Evolutionary conservation across 2,329 filamentous ascomycete species (phyloP).

Genomic region (Chaetomiaceae sp.): DNA sequence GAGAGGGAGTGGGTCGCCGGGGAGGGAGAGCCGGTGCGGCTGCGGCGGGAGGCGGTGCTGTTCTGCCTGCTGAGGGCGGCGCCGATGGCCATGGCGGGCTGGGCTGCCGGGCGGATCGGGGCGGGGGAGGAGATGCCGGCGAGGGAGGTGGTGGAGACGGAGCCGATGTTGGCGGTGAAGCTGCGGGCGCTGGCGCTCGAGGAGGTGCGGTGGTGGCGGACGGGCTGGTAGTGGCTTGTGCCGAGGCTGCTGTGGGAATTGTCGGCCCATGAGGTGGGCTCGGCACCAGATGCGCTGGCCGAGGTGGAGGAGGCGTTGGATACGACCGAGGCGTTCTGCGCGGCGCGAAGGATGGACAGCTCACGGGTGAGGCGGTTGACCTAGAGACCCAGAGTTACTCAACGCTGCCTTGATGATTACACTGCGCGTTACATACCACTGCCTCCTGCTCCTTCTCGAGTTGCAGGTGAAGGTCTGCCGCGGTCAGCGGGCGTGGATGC

Average conservation of each 20-base stretch:
- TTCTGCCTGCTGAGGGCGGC: constrained; percentile 47
- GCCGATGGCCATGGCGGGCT: constrained; percentile 21
- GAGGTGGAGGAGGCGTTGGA: constrained; percentile 61
- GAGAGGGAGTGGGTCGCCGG: constrained; percentile 34
- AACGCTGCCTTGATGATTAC: no score
- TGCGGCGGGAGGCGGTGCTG: constrained; percentile 48
- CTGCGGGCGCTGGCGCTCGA: constrained; percentile 52
- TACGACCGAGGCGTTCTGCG: constrained; percentile 59
- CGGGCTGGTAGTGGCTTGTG: constrained; percentile 49
- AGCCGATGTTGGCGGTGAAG: constrained; percentile 40
- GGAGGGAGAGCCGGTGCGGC: constrained; percentile 45
- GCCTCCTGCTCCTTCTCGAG: constrained; percentile 94
- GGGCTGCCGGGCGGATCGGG: constrained; percentile 32
- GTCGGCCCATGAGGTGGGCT: constrained; percentile 41
- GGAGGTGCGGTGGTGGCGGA: constrained; percentile 52
- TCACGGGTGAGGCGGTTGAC: constrained; percentile 91
- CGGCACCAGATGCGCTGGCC: constrained; percentile 45
- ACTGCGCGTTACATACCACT: constrained; percentile 65
- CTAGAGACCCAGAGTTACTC: constrained; percentile 38
- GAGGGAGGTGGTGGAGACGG: constrained; percentile 34
- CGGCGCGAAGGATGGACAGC: constrained; percentile 70
- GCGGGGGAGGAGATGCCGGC: constrained; percentile 42
- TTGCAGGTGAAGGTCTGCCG: constrained; percentile 80
- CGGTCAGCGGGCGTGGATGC: constrained; percentile 80
- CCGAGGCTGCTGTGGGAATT: constrained; percentile 46